These are phyloP conservation scores for Tetracentron sinense DNA, from an alignment of 164 flowering plant genomes.

Conservation along the genomic window DNA sequence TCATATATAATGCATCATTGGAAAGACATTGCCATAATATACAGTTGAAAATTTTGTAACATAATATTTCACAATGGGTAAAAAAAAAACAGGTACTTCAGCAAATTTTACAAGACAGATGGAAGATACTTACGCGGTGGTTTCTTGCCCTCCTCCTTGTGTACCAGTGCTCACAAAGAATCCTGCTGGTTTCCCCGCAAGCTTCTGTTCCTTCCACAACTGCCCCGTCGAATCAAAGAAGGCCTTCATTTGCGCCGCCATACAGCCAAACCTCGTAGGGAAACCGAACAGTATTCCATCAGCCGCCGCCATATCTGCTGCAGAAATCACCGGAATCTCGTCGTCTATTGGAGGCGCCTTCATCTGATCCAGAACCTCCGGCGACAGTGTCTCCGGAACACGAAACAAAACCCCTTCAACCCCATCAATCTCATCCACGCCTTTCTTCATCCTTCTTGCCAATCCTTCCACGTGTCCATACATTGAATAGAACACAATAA, in stretches of 20 bases:
- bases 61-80: no score
- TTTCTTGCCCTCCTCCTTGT: slow-evolving; percentile 85
- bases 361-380: slow-evolving; percentile 50
- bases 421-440: slow-evolving; percentile 58
- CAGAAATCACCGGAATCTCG: slow-evolving; percentile 44
- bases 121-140: slow-evolving; percentile 85
- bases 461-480: slow-evolving; percentile 62
- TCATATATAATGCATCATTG: no score
- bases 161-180: slow-evolving; percentile 78
- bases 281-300: slow-evolving; percentile 75
- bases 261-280: slow-evolving; percentile 72
- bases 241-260: slow-evolving; percentile 75
- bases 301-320: slow-evolving; percentile 43
- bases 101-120: no score
- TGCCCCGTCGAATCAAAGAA: slow-evolving; percentile 65
- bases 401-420: slow-evolving; percentile 55
- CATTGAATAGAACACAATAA: slow-evolving; percentile 68
- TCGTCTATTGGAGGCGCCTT: slow-evolving; percentile 47
- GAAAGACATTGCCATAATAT: no score
- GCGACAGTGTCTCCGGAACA: slow-evolving; percentile 57
- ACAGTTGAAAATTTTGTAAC: no score
- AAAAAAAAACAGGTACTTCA: no score
- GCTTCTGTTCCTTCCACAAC: slow-evolving; percentile 61
- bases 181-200: slow-evolving; percentile 72
- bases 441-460: slow-evolving; percentile 59